Conservation (phyloP, 129 eudicot species). For the Saussurea involucrata region DNA sequence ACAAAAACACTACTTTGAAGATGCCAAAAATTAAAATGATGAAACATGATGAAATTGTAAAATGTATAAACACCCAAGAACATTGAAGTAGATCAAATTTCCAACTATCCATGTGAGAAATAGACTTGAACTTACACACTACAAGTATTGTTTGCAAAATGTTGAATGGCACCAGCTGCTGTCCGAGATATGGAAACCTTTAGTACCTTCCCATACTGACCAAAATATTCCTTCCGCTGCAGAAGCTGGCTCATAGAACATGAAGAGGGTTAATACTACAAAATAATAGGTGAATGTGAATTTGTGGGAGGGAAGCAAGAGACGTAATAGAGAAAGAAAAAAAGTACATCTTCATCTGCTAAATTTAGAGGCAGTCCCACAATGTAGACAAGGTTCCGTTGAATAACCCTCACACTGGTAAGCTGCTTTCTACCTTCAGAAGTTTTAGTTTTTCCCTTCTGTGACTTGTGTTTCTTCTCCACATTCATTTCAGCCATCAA, state of each 20-base stretch:
- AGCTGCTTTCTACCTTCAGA: conserved; percentile 93
- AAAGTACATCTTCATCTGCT: conserved; percentile 83
- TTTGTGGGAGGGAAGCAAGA: neutral
- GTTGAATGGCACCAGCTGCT: conserved; percentile 87
- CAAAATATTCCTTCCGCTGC: conserved; percentile 87
- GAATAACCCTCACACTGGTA: conserved; percentile 90
- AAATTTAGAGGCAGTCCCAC: conserved; percentile 88
- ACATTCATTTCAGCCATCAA: conserved; percentile 78
- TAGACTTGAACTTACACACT: conserved; percentile 72
- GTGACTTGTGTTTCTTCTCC: conserved; percentile 74
- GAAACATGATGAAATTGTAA: neutral
- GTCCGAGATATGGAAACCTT: conserved; percentile 98
- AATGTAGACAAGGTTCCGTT: conserved; percentile 89
- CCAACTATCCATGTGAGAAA: neutral
- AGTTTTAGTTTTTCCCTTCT: conserved; percentile 75
- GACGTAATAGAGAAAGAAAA: neutral
- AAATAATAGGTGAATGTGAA: neutral
- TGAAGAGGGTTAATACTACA: neutral
- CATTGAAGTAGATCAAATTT: neutral
- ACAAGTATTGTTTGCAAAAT: conserved; percentile 88
- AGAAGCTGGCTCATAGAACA: conserved; percentile 56
- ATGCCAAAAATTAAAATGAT: neutral
- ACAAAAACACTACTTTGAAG: neutral
- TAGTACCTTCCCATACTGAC: conserved; percentile 92
- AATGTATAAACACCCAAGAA: neutral